These are phyloP conservation scores for Cystobasidium pallidum DNA, from an alignment of 1,284 basidiomycete species.

Conservation along the genomic window DNA sequence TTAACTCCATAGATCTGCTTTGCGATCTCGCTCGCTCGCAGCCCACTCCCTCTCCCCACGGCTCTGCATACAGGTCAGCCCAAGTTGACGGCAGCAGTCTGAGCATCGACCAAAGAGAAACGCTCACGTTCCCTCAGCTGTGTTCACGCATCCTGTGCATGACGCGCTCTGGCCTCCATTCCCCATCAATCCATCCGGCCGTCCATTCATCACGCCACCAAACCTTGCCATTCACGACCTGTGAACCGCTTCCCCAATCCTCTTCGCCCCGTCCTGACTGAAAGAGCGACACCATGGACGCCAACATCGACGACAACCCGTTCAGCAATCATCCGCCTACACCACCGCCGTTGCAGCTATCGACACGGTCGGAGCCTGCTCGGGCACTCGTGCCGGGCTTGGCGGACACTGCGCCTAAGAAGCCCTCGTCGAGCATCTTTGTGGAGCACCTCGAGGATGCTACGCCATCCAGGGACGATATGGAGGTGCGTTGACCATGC, in stretches of 20 bases:
- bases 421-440: constrained; percentile 24
- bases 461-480: constrained; percentile 14
- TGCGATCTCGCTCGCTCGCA: too few species aligned
- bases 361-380: neutral
- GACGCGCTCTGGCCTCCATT: neutral
- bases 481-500: constrained; percentile 27
- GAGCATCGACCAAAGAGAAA: neutral
- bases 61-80: neutral
- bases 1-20: too few species aligned
- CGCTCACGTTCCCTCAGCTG: neutral
- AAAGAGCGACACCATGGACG: constrained; percentile 8
- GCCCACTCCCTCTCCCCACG: neutral
- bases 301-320: neutral
- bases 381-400: neutral
- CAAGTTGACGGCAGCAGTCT: too few species aligned
- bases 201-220: neutral
- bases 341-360: neutral
- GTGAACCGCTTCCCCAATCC: too few species aligned
- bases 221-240: neutral
- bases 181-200: neutral
- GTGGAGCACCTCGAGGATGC: constrained; percentile 39
- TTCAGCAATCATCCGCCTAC: neutral
- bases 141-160: too few species aligned
- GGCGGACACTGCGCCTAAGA: constrained; percentile 3
- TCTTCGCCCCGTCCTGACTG: too few species aligned